phyloP scores from a whole-genome alignment of 768 basidiomycete genomes.

The Strobilomyces confusus region DNA sequence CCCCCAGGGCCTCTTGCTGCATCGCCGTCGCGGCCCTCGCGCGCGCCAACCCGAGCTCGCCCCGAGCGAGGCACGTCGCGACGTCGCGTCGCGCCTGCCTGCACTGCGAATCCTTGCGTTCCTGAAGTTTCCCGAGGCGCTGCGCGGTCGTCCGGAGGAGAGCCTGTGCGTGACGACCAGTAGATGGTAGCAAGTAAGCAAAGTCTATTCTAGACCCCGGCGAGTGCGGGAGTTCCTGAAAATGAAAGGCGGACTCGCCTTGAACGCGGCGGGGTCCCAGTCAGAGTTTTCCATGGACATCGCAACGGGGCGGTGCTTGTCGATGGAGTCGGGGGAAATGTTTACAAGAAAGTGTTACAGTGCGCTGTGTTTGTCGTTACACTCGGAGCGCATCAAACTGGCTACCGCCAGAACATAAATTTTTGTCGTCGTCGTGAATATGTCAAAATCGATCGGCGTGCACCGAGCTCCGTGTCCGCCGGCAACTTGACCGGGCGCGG shows the following conservation, averaged over 20 bases:
- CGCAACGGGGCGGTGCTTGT: neutral
- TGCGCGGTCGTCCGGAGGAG: constrained; percentile 63
- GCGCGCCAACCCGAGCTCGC: constrained; percentile 59
- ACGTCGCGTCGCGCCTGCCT: constrained; percentile 65
- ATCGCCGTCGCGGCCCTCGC: constrained; percentile 69
- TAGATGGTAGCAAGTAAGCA: too few relatives aligned
- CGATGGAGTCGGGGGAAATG: neutral
- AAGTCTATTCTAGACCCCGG: too few relatives aligned
- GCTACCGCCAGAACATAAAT: neutral
- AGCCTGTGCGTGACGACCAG: constrained; percentile 40
- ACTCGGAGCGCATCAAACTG: neutral
- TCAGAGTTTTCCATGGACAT: constrained; percentile 15
- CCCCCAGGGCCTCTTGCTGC: constrained; percentile 56
- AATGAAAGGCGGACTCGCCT: constrained; percentile 16
- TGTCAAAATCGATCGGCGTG: neutral
- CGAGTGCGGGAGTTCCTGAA: too few relatives aligned
- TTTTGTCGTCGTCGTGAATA: neutral
- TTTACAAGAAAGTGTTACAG: neutral
- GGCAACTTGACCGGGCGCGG: neutral
- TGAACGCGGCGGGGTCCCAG: constrained; percentile 32
- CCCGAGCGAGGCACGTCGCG: constrained; percentile 58
- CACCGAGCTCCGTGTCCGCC: neutral
- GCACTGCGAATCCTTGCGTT: constrained; percentile 61
- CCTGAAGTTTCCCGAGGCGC: constrained; percentile 64
- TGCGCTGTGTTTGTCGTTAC: constrained; percentile 1